Base-by-base conservation (phyloP, 139 green algal genomes). In the Yamagishiella unicocca region DNA sequence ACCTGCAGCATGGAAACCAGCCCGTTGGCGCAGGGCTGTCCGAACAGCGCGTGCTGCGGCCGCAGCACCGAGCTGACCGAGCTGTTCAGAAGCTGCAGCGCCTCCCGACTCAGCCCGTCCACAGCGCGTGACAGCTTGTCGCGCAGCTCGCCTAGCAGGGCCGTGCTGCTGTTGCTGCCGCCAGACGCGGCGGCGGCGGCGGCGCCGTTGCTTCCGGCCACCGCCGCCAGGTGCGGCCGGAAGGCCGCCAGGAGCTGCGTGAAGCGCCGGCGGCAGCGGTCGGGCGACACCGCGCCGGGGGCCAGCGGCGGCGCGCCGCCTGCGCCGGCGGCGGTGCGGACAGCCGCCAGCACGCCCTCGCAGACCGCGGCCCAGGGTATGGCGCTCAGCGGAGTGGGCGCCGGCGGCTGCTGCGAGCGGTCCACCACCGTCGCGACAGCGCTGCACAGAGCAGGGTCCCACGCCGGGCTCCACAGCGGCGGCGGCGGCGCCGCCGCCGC, bases 1-100 rank as follows among this genome's bases (percentile, higher is more conserved):
- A 86, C 80, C 64, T 86, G 80, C 64, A 86, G 62, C 80, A 77
- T 78, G 21, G 43, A 54, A 22, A 86, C 80, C 80, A 86, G 31
- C 22, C 80, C 80, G 43, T 61, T 77, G 43, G 80, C 64, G 64
- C 80, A 86, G 37, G 62, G 62, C 80, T 86, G 80, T 8, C 43
- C 43, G 43, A 86, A 86, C 61, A 86, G 62, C 62, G 29, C 12
- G 35, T 86, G 80, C 64, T 66, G 31, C 24, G 80, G 80, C 42
- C 64, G 21, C 80, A 77, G 42, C 43, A 86, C 46, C 6, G 19
- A 27, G 6, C 6, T 64, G 31, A 86, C 80, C 10, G 43, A 54
- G 80, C 43, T 53, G 80, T 66, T 78, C 0, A 86, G 62, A n/a
- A 38, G 5, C 61, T 78, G 80, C 66, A 86, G 43, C 61, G 80